These are phyloP conservation scores for Cystoisospora suis DNA, from an alignment of 169 alveolate species.

Conservation along the genomic window DNA sequence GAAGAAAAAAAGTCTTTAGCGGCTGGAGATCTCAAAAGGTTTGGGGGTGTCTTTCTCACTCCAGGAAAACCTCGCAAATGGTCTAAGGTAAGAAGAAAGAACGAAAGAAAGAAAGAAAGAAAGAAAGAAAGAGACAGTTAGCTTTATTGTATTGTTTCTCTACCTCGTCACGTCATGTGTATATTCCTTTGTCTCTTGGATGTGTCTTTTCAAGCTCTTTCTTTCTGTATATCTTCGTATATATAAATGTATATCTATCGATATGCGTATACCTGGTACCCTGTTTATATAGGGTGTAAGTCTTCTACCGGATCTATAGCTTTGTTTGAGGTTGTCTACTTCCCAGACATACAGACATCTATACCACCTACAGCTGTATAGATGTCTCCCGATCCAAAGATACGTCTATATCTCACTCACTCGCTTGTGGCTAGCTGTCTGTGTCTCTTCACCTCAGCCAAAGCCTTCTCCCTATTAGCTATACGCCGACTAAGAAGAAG, in stretches of 20 bases:
- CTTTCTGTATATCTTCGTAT: not conserved
- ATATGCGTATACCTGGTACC: not conserved
- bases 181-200: not conserved
- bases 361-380: not conserved
- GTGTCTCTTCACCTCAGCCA: too few relatives aligned
- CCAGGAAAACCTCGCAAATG: conserved; percentile 51
- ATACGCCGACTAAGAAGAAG: not conserved
- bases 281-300: not conserved
- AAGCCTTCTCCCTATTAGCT: too few relatives aligned
- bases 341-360: too few relatives aligned
- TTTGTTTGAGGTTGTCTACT: not conserved
- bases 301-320: not conserved
- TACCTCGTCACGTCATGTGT: not conserved
- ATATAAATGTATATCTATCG: not conserved
- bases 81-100: not conserved
- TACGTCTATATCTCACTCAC: too few relatives aligned
- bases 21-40: conserved; percentile 30
- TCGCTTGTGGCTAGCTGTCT: too few relatives aligned
- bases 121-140: not conserved
- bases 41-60: not conserved
- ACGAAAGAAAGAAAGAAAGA: not conserved
- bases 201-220: not conserved
- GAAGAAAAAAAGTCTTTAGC: conserved; percentile 15
- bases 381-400: not conserved
- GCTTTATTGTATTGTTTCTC: not conserved